Evolutionary conservation across 1,139 yeast genomes (phyloP).

Genomic region (Chernovozyma aurita): DNA sequence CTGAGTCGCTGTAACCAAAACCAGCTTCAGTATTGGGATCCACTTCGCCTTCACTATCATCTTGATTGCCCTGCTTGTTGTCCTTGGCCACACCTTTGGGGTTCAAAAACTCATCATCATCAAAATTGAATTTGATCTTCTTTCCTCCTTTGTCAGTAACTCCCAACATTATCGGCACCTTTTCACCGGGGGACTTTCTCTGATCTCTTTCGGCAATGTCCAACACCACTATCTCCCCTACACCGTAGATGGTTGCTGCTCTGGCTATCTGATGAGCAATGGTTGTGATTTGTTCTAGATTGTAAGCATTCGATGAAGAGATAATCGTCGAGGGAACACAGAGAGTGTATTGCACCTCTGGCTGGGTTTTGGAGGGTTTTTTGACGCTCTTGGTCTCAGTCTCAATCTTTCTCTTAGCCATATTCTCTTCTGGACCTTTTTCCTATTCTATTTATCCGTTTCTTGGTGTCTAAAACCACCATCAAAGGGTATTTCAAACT

Average conservation of each 20-base stretch:
- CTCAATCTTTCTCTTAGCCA: constrained; percentile 29
- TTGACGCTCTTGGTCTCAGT: constrained; percentile 21
- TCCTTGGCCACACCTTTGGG: constrained; percentile 6
- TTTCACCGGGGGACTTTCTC: constrained; percentile 14
- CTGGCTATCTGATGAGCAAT: constrained; percentile 77
- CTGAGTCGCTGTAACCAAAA: constrained; percentile 5
- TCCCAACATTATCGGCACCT: constrained; percentile 18
- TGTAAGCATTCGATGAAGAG: constrained; percentile 48
- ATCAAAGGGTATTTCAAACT: background rate
- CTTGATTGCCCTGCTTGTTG: constrained; percentile 6
- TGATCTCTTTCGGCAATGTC: constrained; percentile 35
- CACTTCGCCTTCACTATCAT: constrained; percentile 15
- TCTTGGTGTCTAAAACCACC: background rate
- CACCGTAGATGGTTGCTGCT: constrained; percentile 63
- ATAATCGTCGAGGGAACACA: constrained; percentile 67
- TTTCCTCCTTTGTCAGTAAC: constrained; percentile 22
- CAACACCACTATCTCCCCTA: constrained; percentile 68
- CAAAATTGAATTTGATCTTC: constrained; percentile 34
- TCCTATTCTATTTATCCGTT: no score
- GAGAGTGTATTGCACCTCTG: constrained; percentile 35
- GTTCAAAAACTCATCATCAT: constrained; percentile 19
- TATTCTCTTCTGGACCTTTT: no score
- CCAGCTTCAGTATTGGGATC: constrained; percentile 8
- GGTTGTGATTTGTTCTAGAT: constrained; percentile 68
- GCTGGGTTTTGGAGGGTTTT: constrained; percentile 26